These are phyloP conservation scores for Phycomyces nitens DNA, from an alignment of 192 early-diverging fungal species.

Conservation along the genomic window DNA sequence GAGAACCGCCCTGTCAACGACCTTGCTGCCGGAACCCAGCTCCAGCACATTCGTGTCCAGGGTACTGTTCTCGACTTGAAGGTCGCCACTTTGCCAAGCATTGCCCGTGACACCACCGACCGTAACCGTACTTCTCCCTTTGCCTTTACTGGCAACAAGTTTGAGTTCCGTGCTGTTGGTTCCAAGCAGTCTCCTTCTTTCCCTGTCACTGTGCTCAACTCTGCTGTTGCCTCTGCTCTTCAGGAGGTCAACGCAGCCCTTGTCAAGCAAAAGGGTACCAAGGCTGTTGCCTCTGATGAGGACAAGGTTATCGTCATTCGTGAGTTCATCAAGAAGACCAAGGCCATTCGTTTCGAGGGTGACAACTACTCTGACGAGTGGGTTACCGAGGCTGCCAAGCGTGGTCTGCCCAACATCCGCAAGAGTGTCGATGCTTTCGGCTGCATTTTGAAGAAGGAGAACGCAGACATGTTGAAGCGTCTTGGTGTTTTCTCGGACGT, in stretches of 20 bases:
- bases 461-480: conserved; percentile 75
- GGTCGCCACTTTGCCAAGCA: conserved; percentile 85
- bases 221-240: conserved; percentile 84
- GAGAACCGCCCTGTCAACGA: conserved; percentile 82
- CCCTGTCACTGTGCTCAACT: conserved; percentile 91
- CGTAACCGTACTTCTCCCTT: conserved; percentile 99
- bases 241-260: conserved; percentile 71
- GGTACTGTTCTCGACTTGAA: conserved; percentile 96
- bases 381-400: conserved; percentile 87
- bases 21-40: conserved; percentile 70
- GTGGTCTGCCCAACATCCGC: conserved; percentile 95
- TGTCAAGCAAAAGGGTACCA: conserved; percentile 75
- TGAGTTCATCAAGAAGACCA: conserved; percentile 75
- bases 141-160: conserved; percentile 99
- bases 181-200: conserved; percentile 97
- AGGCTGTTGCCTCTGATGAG: conserved; percentile 71
- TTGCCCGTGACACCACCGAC: conserved; percentile 94
- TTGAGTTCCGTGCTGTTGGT: conserved; percentile 98
- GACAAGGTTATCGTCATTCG: conserved; percentile 90
- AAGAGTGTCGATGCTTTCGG: conserved; percentile 85
- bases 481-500: conserved; percentile 80
- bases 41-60: conserved; percentile 89
- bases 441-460: conserved; percentile 67
- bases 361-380: conserved; percentile 97
- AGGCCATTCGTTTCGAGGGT: conserved; percentile 91